These are phyloP conservation scores for Eimeria falciformis DNA, from an alignment of 169 alveolate genomes.

Conservation along the genomic window DNA sequence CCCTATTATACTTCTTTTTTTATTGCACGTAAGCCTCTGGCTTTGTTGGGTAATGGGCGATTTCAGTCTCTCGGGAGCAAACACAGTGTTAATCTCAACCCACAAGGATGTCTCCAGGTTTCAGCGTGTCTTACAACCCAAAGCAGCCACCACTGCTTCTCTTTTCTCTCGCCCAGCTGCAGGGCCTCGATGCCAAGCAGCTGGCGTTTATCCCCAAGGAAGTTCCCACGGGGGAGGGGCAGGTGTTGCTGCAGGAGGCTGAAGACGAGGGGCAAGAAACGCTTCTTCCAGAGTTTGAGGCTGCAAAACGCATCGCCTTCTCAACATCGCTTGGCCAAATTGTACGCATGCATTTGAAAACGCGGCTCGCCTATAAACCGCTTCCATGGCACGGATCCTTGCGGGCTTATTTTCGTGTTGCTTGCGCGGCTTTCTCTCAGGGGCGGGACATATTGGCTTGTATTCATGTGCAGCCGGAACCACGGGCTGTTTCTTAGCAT, in stretches of 20 bases:
- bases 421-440: no score
- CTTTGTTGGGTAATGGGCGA: no score
- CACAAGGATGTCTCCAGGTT: no score
- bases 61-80: no score
- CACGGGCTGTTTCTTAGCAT: no score
- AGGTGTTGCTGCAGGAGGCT: not conserved
- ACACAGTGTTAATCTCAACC: no score
- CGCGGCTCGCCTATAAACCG: no score
- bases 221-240: not conserved
- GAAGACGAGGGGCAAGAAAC: not conserved
- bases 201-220: not conserved
- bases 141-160: constrained; percentile 31
- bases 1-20: no score
- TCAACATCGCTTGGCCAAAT: not conserved
- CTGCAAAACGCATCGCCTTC: constrained; percentile 30
- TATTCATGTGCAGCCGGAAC: no score
- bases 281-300: constrained; percentile 2
- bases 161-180: constrained; percentile 2
- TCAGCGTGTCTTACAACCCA: not conserved
- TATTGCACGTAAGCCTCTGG: no score
- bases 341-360: not conserved
- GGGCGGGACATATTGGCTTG: no score
- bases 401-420: no score
- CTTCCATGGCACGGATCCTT: not conserved
- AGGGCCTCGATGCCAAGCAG: not conserved